These are phyloP conservation scores for Buddleja alternifolia DNA, from an alignment of 257 asterid species.

Conservation along the genomic window DNA sequence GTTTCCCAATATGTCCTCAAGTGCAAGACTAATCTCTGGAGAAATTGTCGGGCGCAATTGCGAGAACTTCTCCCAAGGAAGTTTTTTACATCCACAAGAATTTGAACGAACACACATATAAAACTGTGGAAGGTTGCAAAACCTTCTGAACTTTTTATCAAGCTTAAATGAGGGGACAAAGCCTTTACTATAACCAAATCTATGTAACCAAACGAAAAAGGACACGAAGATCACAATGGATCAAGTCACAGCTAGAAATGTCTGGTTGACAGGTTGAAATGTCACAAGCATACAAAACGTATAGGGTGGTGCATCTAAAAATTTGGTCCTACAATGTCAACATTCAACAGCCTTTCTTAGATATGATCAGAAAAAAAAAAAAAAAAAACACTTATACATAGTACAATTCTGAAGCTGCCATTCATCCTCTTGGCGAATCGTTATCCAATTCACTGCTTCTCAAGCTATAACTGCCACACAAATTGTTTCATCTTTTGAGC, in stretches of 20 bases:
- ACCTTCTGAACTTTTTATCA: background rate
- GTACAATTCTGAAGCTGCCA: background rate
- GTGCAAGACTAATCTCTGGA: no score
- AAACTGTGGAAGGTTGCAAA: background rate
- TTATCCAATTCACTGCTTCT: slow-evolving; percentile 21
- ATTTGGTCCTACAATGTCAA: slow-evolving; percentile 34
- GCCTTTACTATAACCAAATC: slow-evolving; percentile 24
- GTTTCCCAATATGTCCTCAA: no score
- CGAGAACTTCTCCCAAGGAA: no score
- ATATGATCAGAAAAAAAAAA: slow-evolving; percentile 6
- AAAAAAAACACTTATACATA: slow-evolving; percentile 21
- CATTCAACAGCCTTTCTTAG: slow-evolving; percentile 18
- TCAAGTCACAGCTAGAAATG: slow-evolving; percentile 18
- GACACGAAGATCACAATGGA: background rate
- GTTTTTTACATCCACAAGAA: no score
- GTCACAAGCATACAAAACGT: slow-evolving; percentile 16
- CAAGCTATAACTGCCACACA: slow-evolving; percentile 3
- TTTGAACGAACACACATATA: no score
- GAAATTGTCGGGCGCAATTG: no score
- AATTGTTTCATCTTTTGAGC: background rate
- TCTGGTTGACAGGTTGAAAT: slow-evolving; percentile 5
- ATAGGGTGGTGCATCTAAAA: background rate
- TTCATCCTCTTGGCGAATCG: slow-evolving; percentile 24
- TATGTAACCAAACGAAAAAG: background rate
- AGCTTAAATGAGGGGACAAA: slow-evolving; percentile 13